Percentiles rank a stretch among this genome's conserved stretches.
These are phyloP conservation scores for Suillus placidus DNA, from an alignment of 768 basidiomycete species.

Conservation along the genomic window DNA sequence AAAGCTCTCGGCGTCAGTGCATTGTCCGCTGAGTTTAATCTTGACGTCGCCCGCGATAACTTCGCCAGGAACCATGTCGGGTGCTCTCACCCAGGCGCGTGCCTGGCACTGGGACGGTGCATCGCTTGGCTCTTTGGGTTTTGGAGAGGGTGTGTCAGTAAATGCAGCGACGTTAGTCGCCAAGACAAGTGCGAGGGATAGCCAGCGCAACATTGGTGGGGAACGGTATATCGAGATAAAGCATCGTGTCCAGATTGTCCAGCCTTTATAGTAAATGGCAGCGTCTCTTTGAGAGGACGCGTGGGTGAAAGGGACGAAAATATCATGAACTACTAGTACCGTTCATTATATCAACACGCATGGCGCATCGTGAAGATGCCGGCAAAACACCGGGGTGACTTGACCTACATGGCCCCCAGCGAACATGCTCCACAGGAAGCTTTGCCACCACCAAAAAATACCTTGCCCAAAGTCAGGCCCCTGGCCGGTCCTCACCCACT, in stretches of 20 bases:
- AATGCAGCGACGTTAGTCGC: neutral
- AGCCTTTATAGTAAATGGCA: neutral
- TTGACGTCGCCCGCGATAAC: slow-evolving; percentile 5
- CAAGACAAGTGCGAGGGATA: slow-evolving; percentile 1
- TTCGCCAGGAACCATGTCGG: slow-evolving; percentile 6
- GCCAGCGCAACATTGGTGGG: neutral
- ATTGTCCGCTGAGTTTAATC: slow-evolving; percentile 3
- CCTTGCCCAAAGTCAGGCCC: too few relatives aligned
- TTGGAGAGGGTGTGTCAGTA: neutral
- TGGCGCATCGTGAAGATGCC: neutral
- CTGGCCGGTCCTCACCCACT: neutral
- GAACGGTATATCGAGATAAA: neutral
- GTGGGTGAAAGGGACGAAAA: neutral
- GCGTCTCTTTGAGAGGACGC: neutral
- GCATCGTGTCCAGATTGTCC: neutral
- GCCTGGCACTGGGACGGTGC: neutral
- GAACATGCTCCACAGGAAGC: neutral
- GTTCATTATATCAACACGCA: neutral
- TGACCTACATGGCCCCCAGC: too few relatives aligned
- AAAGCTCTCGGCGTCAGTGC: neutral
- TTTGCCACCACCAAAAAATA: neutral
- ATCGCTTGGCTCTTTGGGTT: neutral
- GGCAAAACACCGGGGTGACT: neutral
- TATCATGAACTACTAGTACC: neutral
- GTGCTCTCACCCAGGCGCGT: slow-evolving; percentile 9